phyloP scores from a whole-genome alignment of 1,139 yeast genomes.

The Kurtzmaniella quercitrusa region DNA sequence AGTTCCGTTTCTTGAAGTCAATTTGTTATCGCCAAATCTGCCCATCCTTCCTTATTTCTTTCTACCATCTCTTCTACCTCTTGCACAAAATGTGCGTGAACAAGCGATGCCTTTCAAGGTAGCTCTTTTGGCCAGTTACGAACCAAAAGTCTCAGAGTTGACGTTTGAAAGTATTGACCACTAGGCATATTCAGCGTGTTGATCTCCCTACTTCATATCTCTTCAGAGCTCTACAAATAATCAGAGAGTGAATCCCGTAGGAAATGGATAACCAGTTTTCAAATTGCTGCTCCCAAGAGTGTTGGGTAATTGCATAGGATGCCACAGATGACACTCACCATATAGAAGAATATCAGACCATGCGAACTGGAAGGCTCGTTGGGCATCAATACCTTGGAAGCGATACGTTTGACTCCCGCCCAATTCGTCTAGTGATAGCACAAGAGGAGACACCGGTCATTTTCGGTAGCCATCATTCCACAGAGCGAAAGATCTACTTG shows the following conservation, averaged over 20 bases:
- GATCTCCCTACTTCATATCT: constrained; percentile 15
- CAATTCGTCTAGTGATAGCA: not conserved
- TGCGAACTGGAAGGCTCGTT: constrained; percentile 30
- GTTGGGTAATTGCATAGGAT: constrained; percentile 35
- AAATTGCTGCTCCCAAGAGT: constrained; percentile 28
- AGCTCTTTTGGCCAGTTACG: constrained; percentile 25
- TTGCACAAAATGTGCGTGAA: constrained; percentile 23
- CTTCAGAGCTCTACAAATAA: constrained; percentile 32
- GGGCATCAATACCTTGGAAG: constrained; percentile 26
- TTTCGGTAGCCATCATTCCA: constrained; percentile 32
- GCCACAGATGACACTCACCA: constrained; percentile 29
- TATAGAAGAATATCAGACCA: constrained; percentile 36
- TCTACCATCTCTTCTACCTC: constrained; percentile 24
- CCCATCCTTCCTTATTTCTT: not conserved
- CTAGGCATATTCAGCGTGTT: constrained; percentile 35
- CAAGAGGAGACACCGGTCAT: not conserved
- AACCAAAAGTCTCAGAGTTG: constrained; percentile 20
- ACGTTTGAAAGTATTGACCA: constrained; percentile 31
- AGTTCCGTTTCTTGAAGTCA: not conserved
- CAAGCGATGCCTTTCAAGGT: constrained; percentile 33
- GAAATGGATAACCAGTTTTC: constrained; percentile 14
- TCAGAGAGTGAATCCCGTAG: constrained; percentile 33
- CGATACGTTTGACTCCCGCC: constrained; percentile 2
- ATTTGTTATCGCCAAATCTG: not conserved
- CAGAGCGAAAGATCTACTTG: constrained; percentile 42